Base-by-base conservation (phyloP, 805 yeast species). In the Schizosaccharomyces pombe region DNA sequence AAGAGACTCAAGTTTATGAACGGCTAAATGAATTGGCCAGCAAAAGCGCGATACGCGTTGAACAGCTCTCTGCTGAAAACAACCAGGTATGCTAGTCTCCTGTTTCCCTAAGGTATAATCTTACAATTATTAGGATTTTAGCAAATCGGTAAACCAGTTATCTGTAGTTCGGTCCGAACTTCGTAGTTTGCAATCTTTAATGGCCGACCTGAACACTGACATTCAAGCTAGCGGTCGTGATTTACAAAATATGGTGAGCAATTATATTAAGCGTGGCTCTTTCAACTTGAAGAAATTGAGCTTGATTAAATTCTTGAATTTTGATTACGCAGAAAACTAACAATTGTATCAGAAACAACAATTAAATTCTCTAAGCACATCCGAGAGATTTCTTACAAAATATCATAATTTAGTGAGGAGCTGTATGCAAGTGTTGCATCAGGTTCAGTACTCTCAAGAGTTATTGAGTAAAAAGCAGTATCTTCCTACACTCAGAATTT, bases 141-240 rank as follows among this genome's bases (percentile, higher is more conserved):
- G 30, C 26, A 26, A 43, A 43, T 43, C 49, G 19, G 49, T 43
- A 5, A 5, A 19, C 26, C 28, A 26, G 11, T 12, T 43, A 4
- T 26, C 28, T n/a, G 30, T 26, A 3, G 49, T 43, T n/a, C 19
- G 49, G 26, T 14, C 19, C 26, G 30, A 26, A 14, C 30, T 43
- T 22, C 28, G 26, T 43, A 19, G n/a, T 19, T 22, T 43, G 30
- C 49, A 24, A 16, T 22, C 49, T 22, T 24, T 14, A 14, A 43
- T 43, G 19, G 30, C 30, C 8, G 49, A 43, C 28, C 30, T 43
- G 8, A 43, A 43, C 26, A 43, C 28, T 43, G 49, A 43, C 26
- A 43, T 43, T 26, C 49, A 43, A 24, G 49, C 49, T 4, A 43
- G 49, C n/a, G 49, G 49, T 19, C 19, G 26, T n/a, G 49, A 43